These are phyloP conservation scores for Leucocoprinus birnbaumii DNA, from an alignment of 768 basidiomycete genomes.

Conservation along the genomic window DNA sequence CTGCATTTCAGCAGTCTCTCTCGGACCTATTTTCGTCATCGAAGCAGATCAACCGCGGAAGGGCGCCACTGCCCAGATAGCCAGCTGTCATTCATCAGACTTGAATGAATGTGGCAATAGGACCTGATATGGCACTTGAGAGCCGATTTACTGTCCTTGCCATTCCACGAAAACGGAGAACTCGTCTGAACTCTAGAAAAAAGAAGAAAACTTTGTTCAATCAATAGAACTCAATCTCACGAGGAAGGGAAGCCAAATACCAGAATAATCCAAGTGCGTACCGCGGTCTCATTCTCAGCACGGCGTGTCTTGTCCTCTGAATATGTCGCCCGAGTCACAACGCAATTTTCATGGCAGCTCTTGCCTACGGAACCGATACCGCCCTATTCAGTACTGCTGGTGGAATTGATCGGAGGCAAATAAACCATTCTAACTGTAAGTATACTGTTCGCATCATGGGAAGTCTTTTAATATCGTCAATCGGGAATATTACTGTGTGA, in stretches of 20 bases:
- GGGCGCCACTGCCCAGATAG: not conserved
- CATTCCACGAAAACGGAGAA: not conserved
- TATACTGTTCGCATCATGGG: not conserved
- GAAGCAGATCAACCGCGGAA: not conserved
- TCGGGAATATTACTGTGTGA: not conserved
- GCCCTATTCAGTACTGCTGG: not conserved
- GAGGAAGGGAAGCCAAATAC: too few relatives aligned
- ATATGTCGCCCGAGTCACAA: not conserved
- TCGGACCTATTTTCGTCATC: not conserved
- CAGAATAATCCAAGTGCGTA: not conserved
- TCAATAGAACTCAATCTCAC: not conserved
- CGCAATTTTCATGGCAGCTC: not conserved
- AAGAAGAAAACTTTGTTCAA: not conserved
- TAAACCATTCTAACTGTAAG: not conserved
- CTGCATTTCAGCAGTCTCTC: not conserved
- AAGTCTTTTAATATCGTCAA: slow-evolving; percentile 3
- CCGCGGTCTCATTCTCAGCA: too few relatives aligned
- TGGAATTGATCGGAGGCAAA: not conserved
- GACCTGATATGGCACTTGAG: slow-evolving; percentile 8
- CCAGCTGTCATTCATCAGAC: not conserved
- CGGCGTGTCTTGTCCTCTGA: not conserved
- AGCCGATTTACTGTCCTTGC: not conserved
- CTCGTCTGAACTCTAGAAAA: not conserved
- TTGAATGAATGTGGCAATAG: slow-evolving; percentile 6
- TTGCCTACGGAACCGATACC: not conserved